phyloP scores from a whole-genome alignment of 164 flowering plant genomes.

The Pachysandra terminalis region DNA sequence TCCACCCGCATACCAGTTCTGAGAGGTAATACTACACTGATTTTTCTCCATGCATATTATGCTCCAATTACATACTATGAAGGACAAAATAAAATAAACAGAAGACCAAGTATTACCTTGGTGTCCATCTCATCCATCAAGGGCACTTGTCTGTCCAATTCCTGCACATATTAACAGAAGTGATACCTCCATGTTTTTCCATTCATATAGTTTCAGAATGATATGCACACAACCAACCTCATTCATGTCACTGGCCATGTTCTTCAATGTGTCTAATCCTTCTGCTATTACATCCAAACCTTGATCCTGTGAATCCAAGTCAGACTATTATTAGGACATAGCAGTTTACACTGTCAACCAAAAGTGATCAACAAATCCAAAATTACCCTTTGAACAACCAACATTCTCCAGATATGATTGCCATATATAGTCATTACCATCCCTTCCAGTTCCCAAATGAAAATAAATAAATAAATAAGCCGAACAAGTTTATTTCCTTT shows the following conservation, averaged over 20 bases:
- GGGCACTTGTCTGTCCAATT: slow-evolving; percentile 94
- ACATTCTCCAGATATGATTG: too few relatives aligned
- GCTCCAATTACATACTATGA: not conserved
- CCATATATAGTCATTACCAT: too few relatives aligned
- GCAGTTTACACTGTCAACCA: too few relatives aligned
- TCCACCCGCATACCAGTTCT: too few relatives aligned
- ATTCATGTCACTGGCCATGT: slow-evolving; percentile 96
- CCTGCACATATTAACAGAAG: slow-evolving; percentile 49
- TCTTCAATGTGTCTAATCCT: slow-evolving; percentile 85
- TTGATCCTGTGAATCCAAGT: slow-evolving; percentile 57
- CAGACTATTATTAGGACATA: too few relatives aligned
- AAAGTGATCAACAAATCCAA: too few relatives aligned
- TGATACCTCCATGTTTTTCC: not conserved
- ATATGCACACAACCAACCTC: slow-evolving; percentile 51
- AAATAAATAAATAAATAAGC: too few relatives aligned
- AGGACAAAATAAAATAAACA: not conserved
- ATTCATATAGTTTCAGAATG: not conserved
- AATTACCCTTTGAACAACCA: too few relatives aligned
- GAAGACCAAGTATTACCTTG: slow-evolving; percentile 48
- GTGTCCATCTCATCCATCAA: slow-evolving; percentile 93
- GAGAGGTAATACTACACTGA: too few relatives aligned
- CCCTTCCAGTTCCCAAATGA: too few relatives aligned
- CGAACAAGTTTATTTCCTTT: too few relatives aligned
- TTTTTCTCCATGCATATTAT: too few relatives aligned
- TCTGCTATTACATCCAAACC: slow-evolving; percentile 86